Evolutionary conservation across 2,329 filamentous ascomycete genomes (phyloP).

Genomic region (Verticillium longisporum): DNA sequence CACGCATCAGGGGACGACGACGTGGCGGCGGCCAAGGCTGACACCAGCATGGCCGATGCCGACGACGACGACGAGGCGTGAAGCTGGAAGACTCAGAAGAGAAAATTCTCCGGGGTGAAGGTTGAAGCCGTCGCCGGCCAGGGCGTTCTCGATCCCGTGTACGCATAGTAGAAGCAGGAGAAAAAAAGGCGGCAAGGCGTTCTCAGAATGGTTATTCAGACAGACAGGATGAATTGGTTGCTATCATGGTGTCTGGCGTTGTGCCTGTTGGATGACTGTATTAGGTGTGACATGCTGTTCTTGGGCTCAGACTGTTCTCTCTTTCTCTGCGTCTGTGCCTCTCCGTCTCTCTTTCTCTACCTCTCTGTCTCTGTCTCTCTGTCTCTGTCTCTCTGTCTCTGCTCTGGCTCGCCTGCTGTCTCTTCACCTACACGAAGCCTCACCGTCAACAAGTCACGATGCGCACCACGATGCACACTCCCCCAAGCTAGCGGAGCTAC

Average conservation of each 20-base stretch:
- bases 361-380: no score
- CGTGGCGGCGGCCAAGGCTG: conserved; percentile 19
- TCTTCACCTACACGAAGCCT: no score
- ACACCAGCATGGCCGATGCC: conserved; percentile 34
- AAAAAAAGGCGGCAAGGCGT: background rate
- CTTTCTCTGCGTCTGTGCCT: no score
- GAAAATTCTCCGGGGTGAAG: background rate
- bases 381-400: no score
- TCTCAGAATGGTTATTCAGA: background rate
- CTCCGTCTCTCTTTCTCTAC: no score
- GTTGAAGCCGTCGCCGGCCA: background rate
- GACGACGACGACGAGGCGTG: conserved; percentile 20
- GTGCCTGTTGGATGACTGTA: no score
- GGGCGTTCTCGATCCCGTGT: background rate
- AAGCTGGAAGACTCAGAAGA: no score
- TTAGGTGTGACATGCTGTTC: no score
- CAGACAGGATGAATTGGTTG: background rate
- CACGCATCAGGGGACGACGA: conserved; percentile 19
- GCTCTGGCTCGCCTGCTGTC: no score
- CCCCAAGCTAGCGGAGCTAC: background rate
- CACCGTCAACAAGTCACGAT: no score
- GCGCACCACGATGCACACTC: no score
- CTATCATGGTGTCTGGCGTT: background rate
- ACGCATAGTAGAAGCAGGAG: background rate
- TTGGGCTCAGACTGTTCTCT: no score